phyloP scores from a whole-genome alignment of 1,284 basidiomycete species.

The Ganoderma leucocontextum region DNA sequence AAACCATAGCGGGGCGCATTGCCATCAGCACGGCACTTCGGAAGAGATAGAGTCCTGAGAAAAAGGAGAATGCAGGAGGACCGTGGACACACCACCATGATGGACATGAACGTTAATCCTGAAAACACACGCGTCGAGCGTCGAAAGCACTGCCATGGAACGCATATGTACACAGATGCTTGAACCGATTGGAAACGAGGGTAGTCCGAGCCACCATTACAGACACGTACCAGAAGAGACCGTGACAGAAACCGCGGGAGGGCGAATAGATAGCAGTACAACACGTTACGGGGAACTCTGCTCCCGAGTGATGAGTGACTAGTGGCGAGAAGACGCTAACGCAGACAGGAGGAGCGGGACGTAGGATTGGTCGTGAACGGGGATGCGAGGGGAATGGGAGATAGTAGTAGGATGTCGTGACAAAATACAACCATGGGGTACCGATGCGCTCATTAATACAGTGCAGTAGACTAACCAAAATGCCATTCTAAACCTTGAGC shows the following conservation, averaged over 20 bases:
- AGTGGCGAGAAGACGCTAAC: not conserved
- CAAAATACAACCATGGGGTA: conserved; percentile 15
- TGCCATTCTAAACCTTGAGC: conserved; percentile 52
- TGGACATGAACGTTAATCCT: not conserved
- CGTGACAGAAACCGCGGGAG: not conserved
- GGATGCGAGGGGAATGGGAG: not conserved
- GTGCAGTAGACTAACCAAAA: conserved; percentile 30
- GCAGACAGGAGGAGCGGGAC: not conserved
- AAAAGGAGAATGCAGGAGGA: not conserved
- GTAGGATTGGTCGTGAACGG: not conserved
- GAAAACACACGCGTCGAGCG: not conserved
- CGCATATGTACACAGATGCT: conserved; percentile 2
- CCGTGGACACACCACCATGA: not conserved
- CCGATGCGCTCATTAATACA: conserved; percentile 30
- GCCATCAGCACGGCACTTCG: not conserved
- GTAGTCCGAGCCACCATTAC: not conserved
- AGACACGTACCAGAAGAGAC: not conserved
- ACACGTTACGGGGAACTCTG: conserved; percentile 1
- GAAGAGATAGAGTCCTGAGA: not conserved
- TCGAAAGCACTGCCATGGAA: conserved; percentile 5
- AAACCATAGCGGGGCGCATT: not conserved
- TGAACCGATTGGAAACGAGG: conserved; percentile 1
- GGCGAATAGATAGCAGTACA: conserved; percentile 10
- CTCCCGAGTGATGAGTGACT: not conserved
- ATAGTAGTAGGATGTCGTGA: conserved; percentile 17